Base-by-base conservation (phyloP, 805 yeast genomes). In the Kuraishia borneana region DNA sequence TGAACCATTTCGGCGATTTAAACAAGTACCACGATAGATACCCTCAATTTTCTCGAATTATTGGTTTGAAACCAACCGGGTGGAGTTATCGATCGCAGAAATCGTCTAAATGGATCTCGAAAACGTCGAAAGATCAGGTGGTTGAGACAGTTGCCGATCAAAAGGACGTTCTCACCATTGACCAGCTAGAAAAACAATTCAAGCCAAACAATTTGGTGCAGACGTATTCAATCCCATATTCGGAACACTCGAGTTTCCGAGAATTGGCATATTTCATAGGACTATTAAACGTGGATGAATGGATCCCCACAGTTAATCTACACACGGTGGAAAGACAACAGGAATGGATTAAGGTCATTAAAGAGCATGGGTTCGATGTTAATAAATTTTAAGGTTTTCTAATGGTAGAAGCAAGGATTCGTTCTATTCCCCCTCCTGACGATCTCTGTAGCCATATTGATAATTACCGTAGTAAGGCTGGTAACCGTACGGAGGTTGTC, bases 211-310 rank as follows among this genome's bases (percentile, higher is more conserved):
- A 61, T 42, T 43, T 53, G 28, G 53, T 61, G 33, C 68, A 75
- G 31, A 60, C 74, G 1, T 76, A 78, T 43, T 54, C 68, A 8
- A 70, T 88, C 2, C 97, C 98, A 0, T 92, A 92, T 48, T 80
- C 94, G 47, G 98, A 92, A 50, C 98, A 92, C 57, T 84, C 95
- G 8, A 83, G 95, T 37, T 89, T 76, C 46, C 60, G 81, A 26
- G 98, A 92, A 47, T 61, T 92, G 26, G 65, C 78, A 9, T 65
- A 68, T 36, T 83, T 89, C 48, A 70, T 79, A 17, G 58, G 68
- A 2, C 55, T 66, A 17, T 43, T 84, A 27, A 53, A 66, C 6
- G 68, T 73, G 42, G 55, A 56, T 0, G 47, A 63, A 27, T 68
- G 84, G 10, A 73, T 87, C 6, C 92, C 96, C 0, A 92, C 98